Evolutionary conservation across 164 flowering plant species (phyloP), one percentile per base, ranked within the genome.

Genomic region (Sextonia rubra): DNA sequence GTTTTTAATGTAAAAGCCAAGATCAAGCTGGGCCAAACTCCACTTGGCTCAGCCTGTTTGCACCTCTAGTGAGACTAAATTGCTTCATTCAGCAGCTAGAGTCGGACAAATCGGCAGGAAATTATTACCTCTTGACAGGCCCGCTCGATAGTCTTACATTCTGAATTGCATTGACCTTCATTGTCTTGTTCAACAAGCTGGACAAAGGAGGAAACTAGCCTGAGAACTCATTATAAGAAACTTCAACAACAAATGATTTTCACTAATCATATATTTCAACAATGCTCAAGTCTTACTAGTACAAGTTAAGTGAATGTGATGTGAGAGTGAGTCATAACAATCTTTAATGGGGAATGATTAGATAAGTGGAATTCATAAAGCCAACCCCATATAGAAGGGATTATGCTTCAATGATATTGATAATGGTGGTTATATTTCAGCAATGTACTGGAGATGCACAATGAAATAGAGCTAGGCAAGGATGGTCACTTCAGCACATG

Each of bases 131-230:
- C 95, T 68, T 90, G 94, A 80, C 98, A 94, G 74, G 97, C 89
- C 26, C 86, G 80, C 79, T 94, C 97, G 23, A 94, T 84, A 2
- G 98, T 94, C 85, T 94, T 94, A 84, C 97, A 94, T 75, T 94
- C 89, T 49, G 97, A 83, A 81, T 86, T 85, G 75, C 98, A 94
- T 66, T 86, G 88, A 73, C 98, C 98, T 86, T 94, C 97, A 58
- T 83, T 75, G 12, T 85, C 91, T 77, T 92, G 97, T 68, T 91
- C 97, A 69, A 87, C 89, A 48, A 94, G 88, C 98, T 94, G 87
- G 68, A 83, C 44, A 73, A 64, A 9, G 47, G 47, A 71, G 29
- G 55, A 62, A 25, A 20, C 3, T 47, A 64, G 12, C 22, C 63
- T 52, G 66, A 77, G 55, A 74, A 14, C 64, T 44, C 1, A 25